Conservation (phyloP, 1,284 basidiomycete genomes). For the Rugiboletus extremiorientalis region DNA sequence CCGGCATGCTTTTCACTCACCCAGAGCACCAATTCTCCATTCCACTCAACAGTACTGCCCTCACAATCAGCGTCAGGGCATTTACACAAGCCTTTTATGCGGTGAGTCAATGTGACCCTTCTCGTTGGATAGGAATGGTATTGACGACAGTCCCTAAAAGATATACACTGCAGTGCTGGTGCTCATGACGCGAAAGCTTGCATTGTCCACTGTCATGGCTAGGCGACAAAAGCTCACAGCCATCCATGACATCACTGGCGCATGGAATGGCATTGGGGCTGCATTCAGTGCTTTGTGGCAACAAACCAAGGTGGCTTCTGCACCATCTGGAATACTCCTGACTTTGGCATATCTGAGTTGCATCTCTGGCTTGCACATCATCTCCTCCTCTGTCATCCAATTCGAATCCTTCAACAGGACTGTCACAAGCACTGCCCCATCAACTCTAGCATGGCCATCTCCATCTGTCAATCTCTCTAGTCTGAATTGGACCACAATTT, state of each 20-base stretch:
- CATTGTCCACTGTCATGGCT: not conserved
- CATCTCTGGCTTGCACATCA: constrained; percentile 17
- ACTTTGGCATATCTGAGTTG: constrained; percentile 8
- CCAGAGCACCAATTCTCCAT: constrained; percentile 3
- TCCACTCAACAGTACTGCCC: not conserved
- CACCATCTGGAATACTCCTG: not conserved
- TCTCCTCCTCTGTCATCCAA: constrained; percentile 22
- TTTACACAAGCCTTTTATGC: constrained; percentile 9
- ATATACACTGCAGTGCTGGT: constrained; percentile 15
- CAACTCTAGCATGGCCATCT: constrained; percentile 8
- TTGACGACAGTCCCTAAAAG: not conserved
- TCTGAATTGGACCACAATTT: constrained; percentile 3
- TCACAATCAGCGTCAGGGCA: not conserved
- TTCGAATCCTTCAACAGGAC: constrained; percentile 15
- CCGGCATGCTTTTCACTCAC: not conserved
- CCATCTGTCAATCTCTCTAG: not conserved
- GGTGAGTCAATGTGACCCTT: not conserved
- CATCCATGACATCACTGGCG: constrained; percentile 15
- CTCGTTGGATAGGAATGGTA: no score
- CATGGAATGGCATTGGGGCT: constrained; percentile 24
- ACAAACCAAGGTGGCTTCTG: constrained; percentile 11
- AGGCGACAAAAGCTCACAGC: constrained; percentile 14
- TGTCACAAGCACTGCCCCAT: not conserved
- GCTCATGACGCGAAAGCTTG: constrained; percentile 7
- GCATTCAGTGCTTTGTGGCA: constrained; percentile 14